Conservation (phyloP, 768 basidiomycete species). For the Mrakia hoshinonis region DNA sequence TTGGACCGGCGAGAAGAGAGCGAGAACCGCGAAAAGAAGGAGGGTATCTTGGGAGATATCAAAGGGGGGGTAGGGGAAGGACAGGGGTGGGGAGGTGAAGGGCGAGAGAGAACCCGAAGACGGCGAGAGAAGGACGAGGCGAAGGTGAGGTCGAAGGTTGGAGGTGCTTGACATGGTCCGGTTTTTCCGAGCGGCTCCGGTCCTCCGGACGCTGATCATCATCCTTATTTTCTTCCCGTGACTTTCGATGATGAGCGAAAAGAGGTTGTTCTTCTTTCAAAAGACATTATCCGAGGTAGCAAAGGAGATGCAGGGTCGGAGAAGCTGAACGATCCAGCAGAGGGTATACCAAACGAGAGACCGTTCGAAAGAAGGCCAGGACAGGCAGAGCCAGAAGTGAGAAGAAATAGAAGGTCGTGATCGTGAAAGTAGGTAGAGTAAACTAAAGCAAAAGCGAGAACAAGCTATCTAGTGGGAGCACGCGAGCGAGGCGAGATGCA, state of each 20-base stretch:
- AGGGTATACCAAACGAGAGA: slow-evolving; percentile 11
- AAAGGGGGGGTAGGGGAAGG: background rate
- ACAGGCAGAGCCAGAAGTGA: background rate
- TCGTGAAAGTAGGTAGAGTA: background rate
- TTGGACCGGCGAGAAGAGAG: background rate
- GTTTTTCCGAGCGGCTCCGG: too few relatives aligned
- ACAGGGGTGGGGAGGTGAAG: background rate
- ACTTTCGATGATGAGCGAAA: too few relatives aligned
- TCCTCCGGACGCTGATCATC: too few relatives aligned
- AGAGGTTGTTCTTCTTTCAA: too few relatives aligned
- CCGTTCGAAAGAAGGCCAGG: background rate
- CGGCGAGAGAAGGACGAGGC: background rate
- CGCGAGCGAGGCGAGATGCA: background rate
- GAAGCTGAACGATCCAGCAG: background rate
- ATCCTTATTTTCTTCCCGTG: too few relatives aligned
- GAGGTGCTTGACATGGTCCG: too few relatives aligned
- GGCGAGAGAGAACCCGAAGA: background rate
- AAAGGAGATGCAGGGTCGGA: too few relatives aligned
- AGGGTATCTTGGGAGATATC: background rate
- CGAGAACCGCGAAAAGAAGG: background rate
- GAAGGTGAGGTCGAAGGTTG: background rate
- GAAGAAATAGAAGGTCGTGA: background rate
- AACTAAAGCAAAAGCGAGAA: background rate
- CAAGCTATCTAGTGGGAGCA: background rate
- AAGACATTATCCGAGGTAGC: too few relatives aligned